Percentiles rank a stretch among this genome's conserved stretches.
Conservation (phyloP, 805 yeast species). For the Isabelozyma heimii region DNA sequence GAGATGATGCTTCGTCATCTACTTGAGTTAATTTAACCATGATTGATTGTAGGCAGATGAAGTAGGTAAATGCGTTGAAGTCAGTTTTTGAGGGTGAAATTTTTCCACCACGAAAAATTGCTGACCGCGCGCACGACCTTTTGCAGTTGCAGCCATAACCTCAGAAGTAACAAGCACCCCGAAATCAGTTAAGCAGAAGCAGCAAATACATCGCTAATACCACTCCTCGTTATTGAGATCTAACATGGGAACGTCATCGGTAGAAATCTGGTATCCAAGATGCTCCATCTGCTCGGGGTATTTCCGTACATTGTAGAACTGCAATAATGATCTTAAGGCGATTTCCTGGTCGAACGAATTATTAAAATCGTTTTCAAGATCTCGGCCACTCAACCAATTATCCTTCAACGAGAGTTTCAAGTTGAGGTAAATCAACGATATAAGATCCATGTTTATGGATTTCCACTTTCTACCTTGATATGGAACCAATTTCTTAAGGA, state of each 20-base stretch:
- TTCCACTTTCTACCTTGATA: slow-evolving; percentile 95
- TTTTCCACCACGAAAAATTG: neutral
- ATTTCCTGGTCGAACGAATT: slow-evolving; percentile 83
- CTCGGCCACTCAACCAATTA: slow-evolving; percentile 84
- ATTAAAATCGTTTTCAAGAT: slow-evolving; percentile 68
- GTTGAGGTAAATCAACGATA: slow-evolving; percentile 80
- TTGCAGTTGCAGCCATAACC: neutral
- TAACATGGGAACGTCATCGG: slow-evolving; percentile 19
- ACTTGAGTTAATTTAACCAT: slow-evolving; percentile 80
- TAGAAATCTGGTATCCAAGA: slow-evolving; percentile 51
- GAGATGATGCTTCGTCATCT: slow-evolving; percentile 49
- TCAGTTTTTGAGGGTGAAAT: neutral
- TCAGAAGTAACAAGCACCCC: no score
- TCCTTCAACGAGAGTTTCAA: slow-evolving; percentile 72
- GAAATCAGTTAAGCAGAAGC: neutral
- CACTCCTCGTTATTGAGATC: slow-evolving; percentile 12
- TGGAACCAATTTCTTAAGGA: slow-evolving; percentile 78
- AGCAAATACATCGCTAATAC: neutral
- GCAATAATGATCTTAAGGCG: slow-evolving; percentile 74
- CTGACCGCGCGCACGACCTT: neutral
- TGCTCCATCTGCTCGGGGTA: slow-evolving; percentile 52
- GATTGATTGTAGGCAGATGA: slow-evolving; percentile 2
- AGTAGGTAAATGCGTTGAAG: neutral
- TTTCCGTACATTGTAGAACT: slow-evolving; percentile 66
- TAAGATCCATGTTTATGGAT: slow-evolving; percentile 86